phyloP scores from a whole-genome alignment of 202 grass and related monocot genomes.

The Panicum hallii region DNA sequence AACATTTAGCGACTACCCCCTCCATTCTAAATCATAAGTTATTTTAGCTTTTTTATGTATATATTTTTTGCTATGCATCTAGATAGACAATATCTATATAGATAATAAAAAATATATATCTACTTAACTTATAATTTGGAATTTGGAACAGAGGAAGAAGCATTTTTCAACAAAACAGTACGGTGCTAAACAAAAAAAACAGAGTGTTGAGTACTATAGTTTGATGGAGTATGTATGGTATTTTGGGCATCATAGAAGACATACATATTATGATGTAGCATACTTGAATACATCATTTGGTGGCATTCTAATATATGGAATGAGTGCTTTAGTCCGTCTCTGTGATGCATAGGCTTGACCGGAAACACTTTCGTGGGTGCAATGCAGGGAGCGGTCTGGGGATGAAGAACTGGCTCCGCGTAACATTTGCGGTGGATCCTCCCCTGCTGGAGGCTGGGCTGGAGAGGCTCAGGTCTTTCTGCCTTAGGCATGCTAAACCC shows the following conservation, averaged over 20 bases:
- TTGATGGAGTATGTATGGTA: neutral
- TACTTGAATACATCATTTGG: no score
- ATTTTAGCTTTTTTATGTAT: no score
- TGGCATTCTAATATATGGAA: no score
- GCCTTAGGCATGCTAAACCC: constrained; percentile 51
- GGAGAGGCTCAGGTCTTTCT: constrained; percentile 69
- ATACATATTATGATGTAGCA: neutral
- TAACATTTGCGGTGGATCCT: constrained; percentile 60
- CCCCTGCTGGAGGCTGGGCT: constrained; percentile 60
- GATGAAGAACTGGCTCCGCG: constrained; percentile 69
- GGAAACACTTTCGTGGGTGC: neutral
- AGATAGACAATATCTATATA: no score
- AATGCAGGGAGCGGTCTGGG: constrained; percentile 56
- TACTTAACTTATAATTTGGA: no score
- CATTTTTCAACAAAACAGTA: neutral
- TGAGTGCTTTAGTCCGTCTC: neutral
- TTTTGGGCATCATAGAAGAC: neutral
- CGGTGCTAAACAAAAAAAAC: neutral
- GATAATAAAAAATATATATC: no score
- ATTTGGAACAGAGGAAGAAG: no score
- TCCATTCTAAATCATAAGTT: no score
- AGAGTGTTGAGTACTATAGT: neutral
- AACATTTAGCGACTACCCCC: no score
- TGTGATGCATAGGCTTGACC: neutral
- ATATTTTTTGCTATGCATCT: no score